Base-by-base conservation (phyloP, 2,329 filamentous ascomycete genomes). In the Arthrobotrys sinensis region DNA sequence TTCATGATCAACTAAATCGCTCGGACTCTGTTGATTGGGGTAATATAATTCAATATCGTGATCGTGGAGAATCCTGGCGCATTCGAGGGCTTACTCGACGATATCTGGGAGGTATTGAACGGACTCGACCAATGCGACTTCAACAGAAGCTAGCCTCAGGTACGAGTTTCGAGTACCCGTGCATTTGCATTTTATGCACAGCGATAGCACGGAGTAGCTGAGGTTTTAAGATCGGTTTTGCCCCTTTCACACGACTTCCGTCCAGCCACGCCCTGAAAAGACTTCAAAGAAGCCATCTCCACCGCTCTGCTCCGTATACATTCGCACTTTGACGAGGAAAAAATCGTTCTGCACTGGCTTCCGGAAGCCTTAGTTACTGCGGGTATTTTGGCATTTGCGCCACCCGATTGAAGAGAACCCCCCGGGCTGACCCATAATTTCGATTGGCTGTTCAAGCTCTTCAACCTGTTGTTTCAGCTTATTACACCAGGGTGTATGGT, bases 391-490 rank as follows among this genome's bases (percentile, higher is more conserved):
- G 46, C 66, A 60, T 40, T 70, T 57, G 43, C 66, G 64, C 65
- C 72, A 69, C 72, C 68, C 57, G 46, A 38, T 28, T 40, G 24
- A 34, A 48, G 53, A 62, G 38, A 50, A 3, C 10, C 38, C 50
- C 55, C 38, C 43, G 57, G 65, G 45, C 65, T 65, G 48, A 62
- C 57, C 52, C n/a, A 34, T 24, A 62, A 65, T 55, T 62, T 75
- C 70, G 40, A 67, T 76, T 68, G 64, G 62, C 62, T 64, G 34
- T 55, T 14, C 43, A 64, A 36, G 62, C 52, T 78, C 62, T 40
- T 78, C 71, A 68, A 70, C 55, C 75, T 64, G 36, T 63, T 63
- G 75, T 78, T 77, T 77, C 73, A 77, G 75, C 63, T 67, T 71
- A 38, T 55, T 60, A 62, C 66, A 67, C 60, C 55, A 66, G 52